Percentiles rank a stretch among this genome's conserved stretches.
Evolutionary conservation across 2,329 filamentous ascomycete species (phyloP).

Genomic region (Sclerotinia spermophila): DNA sequence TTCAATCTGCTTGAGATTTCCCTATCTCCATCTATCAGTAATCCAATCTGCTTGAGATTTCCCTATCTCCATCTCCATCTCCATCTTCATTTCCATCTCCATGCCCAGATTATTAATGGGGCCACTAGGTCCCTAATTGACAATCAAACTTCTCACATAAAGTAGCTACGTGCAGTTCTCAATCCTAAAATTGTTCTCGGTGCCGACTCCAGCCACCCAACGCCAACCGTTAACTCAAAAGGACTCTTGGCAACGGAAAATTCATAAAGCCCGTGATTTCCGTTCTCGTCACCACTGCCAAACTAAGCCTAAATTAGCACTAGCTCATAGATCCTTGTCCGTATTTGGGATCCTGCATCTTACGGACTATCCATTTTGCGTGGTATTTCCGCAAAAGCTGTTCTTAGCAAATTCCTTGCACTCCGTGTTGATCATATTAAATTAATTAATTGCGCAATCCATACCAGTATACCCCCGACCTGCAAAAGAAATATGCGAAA

Average conservation of each 20-base stretch:
- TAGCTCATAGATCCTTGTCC: not conserved
- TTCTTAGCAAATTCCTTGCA: not conserved
- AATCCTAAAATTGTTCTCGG: not conserved
- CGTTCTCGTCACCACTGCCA: not conserved
- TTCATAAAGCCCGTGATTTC: not conserved
- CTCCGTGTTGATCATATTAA: not conserved
- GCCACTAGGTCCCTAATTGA: not conserved
- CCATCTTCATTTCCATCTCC: too few species aligned
- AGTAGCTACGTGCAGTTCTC: not conserved
- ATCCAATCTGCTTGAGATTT: not conserved
- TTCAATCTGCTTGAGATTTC: not conserved
- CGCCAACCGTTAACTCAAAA: not conserved
- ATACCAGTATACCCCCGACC: not conserved
- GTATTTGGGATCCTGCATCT: not conserved
- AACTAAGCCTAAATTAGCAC: not conserved
- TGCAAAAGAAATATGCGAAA: not conserved
- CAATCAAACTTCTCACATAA: not conserved
- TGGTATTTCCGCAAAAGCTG: not conserved
- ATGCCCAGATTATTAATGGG: not conserved
- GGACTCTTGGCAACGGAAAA: slow-evolving; percentile 1
- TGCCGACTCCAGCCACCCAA: too few species aligned
- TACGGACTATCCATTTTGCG: not conserved
- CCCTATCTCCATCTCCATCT: not conserved
- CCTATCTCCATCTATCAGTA: not conserved
- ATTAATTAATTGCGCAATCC: not conserved